phyloP scores from a whole-genome alignment of 2,329 filamentous ascomycete species.

The Aschersonia sp. region DNA sequence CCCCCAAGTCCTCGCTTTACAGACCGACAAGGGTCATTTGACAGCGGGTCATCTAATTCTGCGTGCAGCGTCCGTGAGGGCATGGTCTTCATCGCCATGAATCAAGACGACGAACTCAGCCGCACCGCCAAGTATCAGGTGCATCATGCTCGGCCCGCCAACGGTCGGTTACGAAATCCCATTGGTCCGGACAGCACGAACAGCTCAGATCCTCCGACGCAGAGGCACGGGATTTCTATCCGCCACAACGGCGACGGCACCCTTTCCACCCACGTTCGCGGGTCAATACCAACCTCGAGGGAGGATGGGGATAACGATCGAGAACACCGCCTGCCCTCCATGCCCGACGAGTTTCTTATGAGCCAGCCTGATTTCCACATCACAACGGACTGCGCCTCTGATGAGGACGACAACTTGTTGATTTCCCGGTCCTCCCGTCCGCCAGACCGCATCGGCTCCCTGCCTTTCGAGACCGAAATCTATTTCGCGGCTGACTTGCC shows the following conservation, averaged over 20 bases:
- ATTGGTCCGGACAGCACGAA: constrained; percentile 3
- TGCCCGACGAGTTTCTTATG: constrained; percentile 38
- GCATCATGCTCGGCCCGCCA: constrained; percentile 33
- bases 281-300: not conserved
- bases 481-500: constrained; percentile 18
- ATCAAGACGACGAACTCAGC: constrained; percentile 57
- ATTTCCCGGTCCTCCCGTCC: constrained; percentile 18
- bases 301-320: constrained; percentile 22
- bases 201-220: not conserved
- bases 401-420: constrained; percentile 30
- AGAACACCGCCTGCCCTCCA: constrained; percentile 34
- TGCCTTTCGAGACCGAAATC: constrained; percentile 38
- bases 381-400: constrained; percentile 45
- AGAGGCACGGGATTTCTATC: constrained; percentile 31
- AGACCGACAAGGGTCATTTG: not conserved
- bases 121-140: constrained; percentile 65
- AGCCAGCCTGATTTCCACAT: constrained; percentile 35
- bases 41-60: not conserved
- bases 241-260: constrained; percentile 37
- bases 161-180: not conserved
- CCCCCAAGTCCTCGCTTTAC: constrained; percentile 2
- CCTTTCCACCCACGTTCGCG: constrained; percentile 10
- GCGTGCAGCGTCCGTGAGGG: constrained; percentile 64
- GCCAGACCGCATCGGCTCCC: constrained; percentile 36
- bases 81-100: constrained; percentile 84